Evolutionary conservation across 2,329 filamentous ascomycete genomes (phyloP).

Genomic region (Hawksworthiomyces lignivorus): DNA sequence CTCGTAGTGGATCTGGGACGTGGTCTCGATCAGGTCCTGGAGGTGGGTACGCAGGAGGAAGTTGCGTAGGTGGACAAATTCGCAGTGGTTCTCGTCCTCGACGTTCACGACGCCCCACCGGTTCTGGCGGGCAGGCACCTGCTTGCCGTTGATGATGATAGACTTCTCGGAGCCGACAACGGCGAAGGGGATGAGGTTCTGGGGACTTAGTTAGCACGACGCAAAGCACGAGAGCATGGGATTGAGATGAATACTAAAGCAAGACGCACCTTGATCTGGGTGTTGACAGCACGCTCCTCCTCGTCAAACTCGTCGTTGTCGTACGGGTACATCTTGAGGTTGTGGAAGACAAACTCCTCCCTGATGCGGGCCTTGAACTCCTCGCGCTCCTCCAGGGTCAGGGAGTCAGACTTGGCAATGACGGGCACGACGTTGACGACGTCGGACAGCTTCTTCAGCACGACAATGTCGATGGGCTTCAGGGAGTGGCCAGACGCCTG

Average conservation of each 20-base stretch:
- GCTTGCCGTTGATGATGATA: constrained; percentile 94
- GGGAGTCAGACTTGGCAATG: constrained; percentile 94
- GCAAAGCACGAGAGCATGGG: background rate
- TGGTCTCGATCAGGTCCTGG: constrained; percentile 98
- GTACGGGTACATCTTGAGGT: constrained; percentile 99
- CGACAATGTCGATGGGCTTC: constrained; percentile 98
- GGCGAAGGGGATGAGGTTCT: constrained; percentile 93
- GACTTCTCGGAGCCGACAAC: constrained; percentile 97
- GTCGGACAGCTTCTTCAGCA: constrained; percentile 98
- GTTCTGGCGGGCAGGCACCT: constrained; percentile 96
- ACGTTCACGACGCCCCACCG: constrained; percentile 99
- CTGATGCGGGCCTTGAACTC: constrained; percentile 99
- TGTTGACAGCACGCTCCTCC: constrained; percentile 89
- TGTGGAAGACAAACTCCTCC: constrained; percentile 99
- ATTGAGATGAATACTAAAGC: no score
- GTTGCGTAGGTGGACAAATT: constrained; percentile 97
- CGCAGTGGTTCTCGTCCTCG: constrained; percentile 98
- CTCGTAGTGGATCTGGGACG: constrained; percentile 99
- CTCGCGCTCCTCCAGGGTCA: constrained; percentile 90
- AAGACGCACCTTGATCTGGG: constrained; percentile 79
- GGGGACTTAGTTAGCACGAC: background rate
- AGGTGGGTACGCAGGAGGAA: constrained; percentile 98
- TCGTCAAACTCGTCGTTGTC: constrained; percentile 98
- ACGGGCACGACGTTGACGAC: constrained; percentile 99
- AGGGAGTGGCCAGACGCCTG: constrained; percentile 96